A percentile compares a stretch with the other conserved stretches of the same genome.
These are phyloP conservation scores for Craspedostauros australis DNA, from an alignment of 108 stramenopile genomes.

Conservation along the genomic window DNA sequence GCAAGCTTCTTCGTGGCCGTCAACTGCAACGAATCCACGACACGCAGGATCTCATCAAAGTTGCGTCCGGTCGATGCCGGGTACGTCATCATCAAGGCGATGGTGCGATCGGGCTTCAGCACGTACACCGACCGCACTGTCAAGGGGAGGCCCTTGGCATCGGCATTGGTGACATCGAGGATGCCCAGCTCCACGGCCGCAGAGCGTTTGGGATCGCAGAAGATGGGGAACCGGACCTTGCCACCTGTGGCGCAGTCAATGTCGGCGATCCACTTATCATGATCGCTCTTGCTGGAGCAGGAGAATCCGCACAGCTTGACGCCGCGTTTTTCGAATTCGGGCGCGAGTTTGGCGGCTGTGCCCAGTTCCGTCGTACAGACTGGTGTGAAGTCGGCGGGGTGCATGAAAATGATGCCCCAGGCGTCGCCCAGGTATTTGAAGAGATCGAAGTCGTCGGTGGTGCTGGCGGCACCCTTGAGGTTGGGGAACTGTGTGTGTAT, in stretches of 20 bases:
- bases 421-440: constrained; percentile 33
- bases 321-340: constrained; percentile 43
- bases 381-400: constrained; percentile 51
- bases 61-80: constrained; percentile 37
- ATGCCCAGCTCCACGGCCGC: constrained; percentile 20
- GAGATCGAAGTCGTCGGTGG: constrained; percentile 25
- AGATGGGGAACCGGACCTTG: constrained; percentile 29
- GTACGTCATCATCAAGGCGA: constrained; percentile 44
- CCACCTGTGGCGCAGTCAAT: constrained; percentile 29
- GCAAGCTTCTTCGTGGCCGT: constrained; percentile 19
- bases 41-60: constrained; percentile 39
- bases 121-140: constrained; percentile 30
- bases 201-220: constrained; percentile 31
- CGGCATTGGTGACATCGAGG: constrained; percentile 16
- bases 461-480: constrained; percentile 21
- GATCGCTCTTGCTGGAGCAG: constrained; percentile 16
- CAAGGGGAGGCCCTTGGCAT: constrained; percentile 23
- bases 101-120: constrained; percentile 30
- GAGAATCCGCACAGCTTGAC: constrained; percentile 30
- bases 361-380: constrained; percentile 82
- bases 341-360: constrained; percentile 21
- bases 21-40: constrained; percentile 31
- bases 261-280: constrained; percentile 34
- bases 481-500: constrained; percentile 30
- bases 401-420: constrained; percentile 42